Evolutionary conservation across 306 rosid species (phyloP), one percentile per base, ranked within the genome.

Genomic region (Spatholobus suberectus): DNA sequence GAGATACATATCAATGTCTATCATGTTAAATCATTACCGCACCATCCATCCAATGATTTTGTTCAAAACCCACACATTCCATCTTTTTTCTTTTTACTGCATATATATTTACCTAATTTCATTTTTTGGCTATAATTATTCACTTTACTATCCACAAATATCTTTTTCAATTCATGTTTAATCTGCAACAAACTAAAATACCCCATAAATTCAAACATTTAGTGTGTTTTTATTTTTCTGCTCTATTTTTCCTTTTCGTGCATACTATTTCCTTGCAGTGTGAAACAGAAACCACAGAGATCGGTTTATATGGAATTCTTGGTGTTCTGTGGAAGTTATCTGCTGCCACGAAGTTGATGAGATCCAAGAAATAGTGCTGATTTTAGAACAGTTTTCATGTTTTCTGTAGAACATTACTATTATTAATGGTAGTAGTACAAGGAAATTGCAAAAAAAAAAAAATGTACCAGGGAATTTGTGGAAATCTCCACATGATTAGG

Each of bases 331-430:
- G 67, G 34, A 49, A 38, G 35, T 70, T 71, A 49, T 44, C 10
- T 5, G 61, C 44, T n/a, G 82, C 62, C 80, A 61, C 13, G 26
- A 71, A 70, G 43, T 73, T 74, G 44, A 40, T 62, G 17, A 34
- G 83, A 77, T 77, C 67, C 75, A 38, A 47, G 75, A 70, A 49
- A 35, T 20, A 70, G 70, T 83, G 70, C 29, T 12, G 27, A 54
- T 40, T 69, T 15, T 13, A 11, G n/a, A 67, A 82, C 67, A 61
- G 38, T 26, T 49, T 41, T 29, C 69, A 32, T 11, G 76, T 49
- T 59, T 44, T 37, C 27, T 59, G 14, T 54, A 43, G 26, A 32
- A 5, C 61, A 67, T n/a, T n/a, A n/a, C n/a, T n/a, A n/a, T 61
- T 27, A 27, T 59, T 9, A 62, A n/a, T n/a, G n/a, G n/a, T 37